Conservation (phyloP, 257 asterid genomes). For the Asclepias syriaca region DNA sequence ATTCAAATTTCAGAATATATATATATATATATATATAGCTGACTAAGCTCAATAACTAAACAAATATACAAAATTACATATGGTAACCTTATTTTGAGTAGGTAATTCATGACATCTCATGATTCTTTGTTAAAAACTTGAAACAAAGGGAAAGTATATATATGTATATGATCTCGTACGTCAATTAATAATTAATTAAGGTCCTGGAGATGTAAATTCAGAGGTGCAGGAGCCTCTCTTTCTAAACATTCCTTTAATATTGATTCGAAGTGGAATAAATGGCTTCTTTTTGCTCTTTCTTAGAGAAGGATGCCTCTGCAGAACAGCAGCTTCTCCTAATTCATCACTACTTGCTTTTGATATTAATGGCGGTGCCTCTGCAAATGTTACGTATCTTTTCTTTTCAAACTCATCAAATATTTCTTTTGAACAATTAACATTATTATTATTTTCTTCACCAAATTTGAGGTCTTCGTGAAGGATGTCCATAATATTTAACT, state of each 20-base stretch:
- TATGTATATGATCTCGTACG: neutral
- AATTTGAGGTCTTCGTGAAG: constrained; percentile 43
- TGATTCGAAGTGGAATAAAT: constrained; percentile 24
- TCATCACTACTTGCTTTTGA: constrained; percentile 10
- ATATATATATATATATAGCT: too few relatives aligned
- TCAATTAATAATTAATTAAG: too few relatives aligned
- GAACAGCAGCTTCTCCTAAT: constrained; percentile 17
- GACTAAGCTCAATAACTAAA: neutral
- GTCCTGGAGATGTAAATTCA: constrained; percentile 28
- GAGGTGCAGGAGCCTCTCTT: constrained; percentile 21
- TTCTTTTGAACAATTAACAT: constrained; percentile 6
- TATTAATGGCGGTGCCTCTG: constrained; percentile 25
- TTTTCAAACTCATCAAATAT: constrained; percentile 39
- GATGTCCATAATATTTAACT: constrained; percentile 14
- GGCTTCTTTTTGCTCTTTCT: constrained; percentile 58
- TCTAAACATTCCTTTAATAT: constrained; percentile 28
- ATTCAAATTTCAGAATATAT: neutral
- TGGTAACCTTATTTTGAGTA: neutral
- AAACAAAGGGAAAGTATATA: neutral
- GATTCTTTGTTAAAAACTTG: neutral
- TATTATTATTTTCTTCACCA: constrained; percentile 19
- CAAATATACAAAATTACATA: neutral
- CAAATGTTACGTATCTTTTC: constrained; percentile 65
- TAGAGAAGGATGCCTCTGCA: constrained; percentile 61
- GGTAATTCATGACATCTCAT: neutral